Evolutionary conservation across 768 basidiomycete species (phyloP).

Genomic region (Suillus clintonianus): DNA sequence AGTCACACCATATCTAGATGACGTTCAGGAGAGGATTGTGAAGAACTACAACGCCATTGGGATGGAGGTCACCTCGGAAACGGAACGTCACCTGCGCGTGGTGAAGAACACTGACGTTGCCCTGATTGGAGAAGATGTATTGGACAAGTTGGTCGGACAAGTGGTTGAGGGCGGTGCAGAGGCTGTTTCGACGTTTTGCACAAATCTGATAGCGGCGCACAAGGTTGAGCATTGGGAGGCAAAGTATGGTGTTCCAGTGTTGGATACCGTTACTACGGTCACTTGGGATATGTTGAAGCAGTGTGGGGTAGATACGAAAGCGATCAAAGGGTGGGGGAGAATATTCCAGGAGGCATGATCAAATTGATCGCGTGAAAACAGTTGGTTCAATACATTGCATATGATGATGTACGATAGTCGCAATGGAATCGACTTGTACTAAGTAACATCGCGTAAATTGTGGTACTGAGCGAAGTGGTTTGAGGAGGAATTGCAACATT

Average conservation of each 20-base stretch:
- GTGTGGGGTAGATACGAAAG: conserved; percentile 1
- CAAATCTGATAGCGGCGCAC: neutral
- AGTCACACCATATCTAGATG: neutral
- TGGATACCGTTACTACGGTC: neutral
- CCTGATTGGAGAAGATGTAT: neutral
- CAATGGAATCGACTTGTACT: neutral
- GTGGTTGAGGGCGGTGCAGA: neutral
- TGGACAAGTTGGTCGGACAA: neutral
- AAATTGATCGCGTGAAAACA: neutral
- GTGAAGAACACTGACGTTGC: neutral
- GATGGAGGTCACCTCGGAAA: neutral
- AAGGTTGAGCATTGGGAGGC: neutral
- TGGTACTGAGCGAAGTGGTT: no score
- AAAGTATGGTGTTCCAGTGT: neutral
- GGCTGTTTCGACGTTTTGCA: neutral
- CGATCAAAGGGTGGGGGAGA: neutral
- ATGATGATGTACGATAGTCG: neutral
- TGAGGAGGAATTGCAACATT: no score
- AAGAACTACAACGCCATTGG: neutral
- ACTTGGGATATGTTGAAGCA: conserved; percentile 2
- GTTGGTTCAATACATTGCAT: neutral
- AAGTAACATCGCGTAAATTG: no score
- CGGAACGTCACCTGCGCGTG: neutral
- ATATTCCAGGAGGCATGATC: neutral
- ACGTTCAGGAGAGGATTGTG: neutral